These are phyloP conservation scores for Globisporangium iwayamae DNA, from an alignment of 352 stramenopile species.

Conservation along the genomic window DNA sequence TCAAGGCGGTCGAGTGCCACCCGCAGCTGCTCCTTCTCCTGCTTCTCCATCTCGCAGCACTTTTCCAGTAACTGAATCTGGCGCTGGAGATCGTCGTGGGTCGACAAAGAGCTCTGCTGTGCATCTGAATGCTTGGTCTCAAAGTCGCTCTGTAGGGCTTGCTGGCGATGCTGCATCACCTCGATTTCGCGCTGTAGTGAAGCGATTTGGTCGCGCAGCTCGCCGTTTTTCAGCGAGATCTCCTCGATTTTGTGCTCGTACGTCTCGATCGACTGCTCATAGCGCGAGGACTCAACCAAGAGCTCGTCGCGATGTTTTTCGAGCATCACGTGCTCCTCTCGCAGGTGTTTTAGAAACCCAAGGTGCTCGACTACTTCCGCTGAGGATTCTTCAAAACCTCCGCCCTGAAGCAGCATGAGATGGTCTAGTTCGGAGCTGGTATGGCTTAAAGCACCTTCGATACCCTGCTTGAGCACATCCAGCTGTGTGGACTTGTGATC, in stretches of 20 bases:
- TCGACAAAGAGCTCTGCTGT: conserved; percentile 14
- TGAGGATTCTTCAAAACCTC: background rate
- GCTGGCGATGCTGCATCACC: conserved; percentile 18
- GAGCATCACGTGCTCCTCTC: conserved; percentile 22
- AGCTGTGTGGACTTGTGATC: conserved; percentile 13
- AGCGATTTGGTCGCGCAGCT: conserved; percentile 22
- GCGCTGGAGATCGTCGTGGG: conserved; percentile 19
- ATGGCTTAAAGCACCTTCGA: background rate
- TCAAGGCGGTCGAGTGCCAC: conserved; percentile 32
- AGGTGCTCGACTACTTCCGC: conserved; percentile 12
- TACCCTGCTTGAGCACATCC: background rate
- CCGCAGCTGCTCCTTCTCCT: conserved; percentile 29
- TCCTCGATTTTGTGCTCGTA: conserved; percentile 34
- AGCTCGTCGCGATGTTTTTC: conserved; percentile 37
- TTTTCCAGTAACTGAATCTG: conserved; percentile 25
- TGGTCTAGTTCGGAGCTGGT: background rate
- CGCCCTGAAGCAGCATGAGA: background rate
- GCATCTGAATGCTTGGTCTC: background rate
- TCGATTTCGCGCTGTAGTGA: conserved; percentile 33
- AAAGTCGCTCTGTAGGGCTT: background rate
- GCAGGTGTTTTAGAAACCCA: conserved; percentile 18
- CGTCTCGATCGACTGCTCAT: conserved; percentile 35
- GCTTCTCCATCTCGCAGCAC: conserved; percentile 21
- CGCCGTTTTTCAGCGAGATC: conserved; percentile 27
- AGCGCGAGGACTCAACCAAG: conserved; percentile 36